These are phyloP conservation scores for Trichosporon ovoides DNA, from an alignment of 1,284 basidiomycete species.

Conservation along the genomic window DNA sequence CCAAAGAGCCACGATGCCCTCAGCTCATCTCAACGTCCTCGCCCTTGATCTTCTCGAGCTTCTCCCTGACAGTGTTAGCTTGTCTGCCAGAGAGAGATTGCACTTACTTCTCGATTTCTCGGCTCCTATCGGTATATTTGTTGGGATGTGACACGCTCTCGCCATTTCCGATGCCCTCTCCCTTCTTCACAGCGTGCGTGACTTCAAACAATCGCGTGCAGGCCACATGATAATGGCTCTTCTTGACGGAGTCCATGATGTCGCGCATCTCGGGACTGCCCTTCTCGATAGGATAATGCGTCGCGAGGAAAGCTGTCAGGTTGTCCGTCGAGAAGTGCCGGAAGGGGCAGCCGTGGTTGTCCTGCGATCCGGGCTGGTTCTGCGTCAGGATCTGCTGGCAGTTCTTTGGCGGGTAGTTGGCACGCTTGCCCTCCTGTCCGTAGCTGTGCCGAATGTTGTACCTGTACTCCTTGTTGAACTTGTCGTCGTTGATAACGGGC, in stretches of 20 bases:
- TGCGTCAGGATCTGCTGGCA: constrained; percentile 83
- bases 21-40: constrained; percentile 20
- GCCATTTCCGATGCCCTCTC: constrained; percentile 71
- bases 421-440: constrained; percentile 88
- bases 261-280: constrained; percentile 76
- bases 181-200: constrained; percentile 85
- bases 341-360: constrained; percentile 91
- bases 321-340: constrained; percentile 83
- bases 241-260: constrained; percentile 75
- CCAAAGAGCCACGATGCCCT: background rate
- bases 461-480: constrained; percentile 96
- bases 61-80: constrained; percentile 17
- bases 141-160: constrained; percentile 95
- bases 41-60: constrained; percentile 26
- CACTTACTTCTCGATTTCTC: constrained; percentile 48
- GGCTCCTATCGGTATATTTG: constrained; percentile 58
- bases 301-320: constrained; percentile 68
- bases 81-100: background rate
- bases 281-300: constrained; percentile 60
- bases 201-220: constrained; percentile 97
- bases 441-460: constrained; percentile 97
- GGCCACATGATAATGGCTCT: constrained; percentile 85
- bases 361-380: constrained; percentile 66
- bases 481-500: constrained; percentile 73
- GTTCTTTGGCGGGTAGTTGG: constrained; percentile 91